Percentiles rank a stretch among this genome's conserved stretches.
phyloP scores from a whole-genome alignment of 148 eudicot genomes.

The Amaranthus hypochondriacus region DNA sequence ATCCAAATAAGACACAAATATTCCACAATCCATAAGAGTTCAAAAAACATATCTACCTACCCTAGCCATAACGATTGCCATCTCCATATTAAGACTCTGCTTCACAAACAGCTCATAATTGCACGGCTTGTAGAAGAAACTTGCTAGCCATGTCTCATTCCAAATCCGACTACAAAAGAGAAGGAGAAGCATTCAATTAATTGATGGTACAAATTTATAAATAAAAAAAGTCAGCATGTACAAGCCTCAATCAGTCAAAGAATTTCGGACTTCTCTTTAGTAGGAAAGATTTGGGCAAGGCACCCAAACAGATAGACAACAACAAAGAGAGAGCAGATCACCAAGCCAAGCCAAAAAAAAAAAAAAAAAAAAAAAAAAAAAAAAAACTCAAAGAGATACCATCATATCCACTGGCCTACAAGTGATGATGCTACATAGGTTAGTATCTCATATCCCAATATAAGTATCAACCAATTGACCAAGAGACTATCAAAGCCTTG shows the following conservation, averaged over 20 bases:
- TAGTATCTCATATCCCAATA: not conserved
- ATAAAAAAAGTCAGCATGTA: not conserved
- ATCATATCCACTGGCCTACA: not conserved
- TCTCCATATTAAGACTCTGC: constrained; percentile 92
- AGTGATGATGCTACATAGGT: not conserved
- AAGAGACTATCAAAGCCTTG: not conserved
- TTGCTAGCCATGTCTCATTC: constrained; percentile 94
- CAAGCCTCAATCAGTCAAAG: not conserved
- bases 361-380: too few relatives aligned
- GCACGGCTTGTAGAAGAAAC: constrained; percentile 96
- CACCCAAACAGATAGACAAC: not conserved
- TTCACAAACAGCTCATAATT: constrained; percentile 92
- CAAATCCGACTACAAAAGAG: constrained; percentile 63
- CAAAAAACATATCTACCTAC: constrained; percentile 32
- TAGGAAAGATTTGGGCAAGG: not conserved
- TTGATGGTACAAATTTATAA: not conserved
- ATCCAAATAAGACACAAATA: not conserved
- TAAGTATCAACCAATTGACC: not conserved
- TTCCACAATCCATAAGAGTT: not conserved
- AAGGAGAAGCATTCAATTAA: constrained; percentile 14
- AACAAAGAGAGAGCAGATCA: not conserved
- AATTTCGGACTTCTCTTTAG: not conserved
- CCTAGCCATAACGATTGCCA: constrained; percentile 94
- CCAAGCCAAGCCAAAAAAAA: not conserved
- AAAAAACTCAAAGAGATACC: not conserved